Evolutionary conservation across 2,329 filamentous ascomycete genomes (phyloP).

Genomic region (Colletotrichum liaoningense): DNA sequence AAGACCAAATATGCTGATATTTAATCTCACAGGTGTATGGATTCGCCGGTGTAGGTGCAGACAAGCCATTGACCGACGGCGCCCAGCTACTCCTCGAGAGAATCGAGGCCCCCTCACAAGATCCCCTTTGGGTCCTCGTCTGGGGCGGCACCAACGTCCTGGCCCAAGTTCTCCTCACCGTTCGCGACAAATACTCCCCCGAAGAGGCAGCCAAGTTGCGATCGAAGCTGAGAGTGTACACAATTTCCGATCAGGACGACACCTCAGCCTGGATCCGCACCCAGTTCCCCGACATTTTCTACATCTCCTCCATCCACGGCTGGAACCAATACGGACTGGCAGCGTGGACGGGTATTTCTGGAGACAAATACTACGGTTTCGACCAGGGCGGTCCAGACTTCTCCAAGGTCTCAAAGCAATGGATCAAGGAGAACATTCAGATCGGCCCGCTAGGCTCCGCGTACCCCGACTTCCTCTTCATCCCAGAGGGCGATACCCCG

Average conservation of each 20-base stretch:
- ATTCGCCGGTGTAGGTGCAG: constrained; percentile 44
- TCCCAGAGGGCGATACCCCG: constrained; percentile 66
- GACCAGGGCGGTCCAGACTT: constrained; percentile 59
- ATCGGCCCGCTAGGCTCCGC: constrained; percentile 55
- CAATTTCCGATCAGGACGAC: constrained; percentile 71
- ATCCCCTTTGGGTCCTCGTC: constrained; percentile 62
- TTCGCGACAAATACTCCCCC: constrained; percentile 42
- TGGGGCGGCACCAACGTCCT: constrained; percentile 67
- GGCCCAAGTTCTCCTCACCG: constrained; percentile 59
- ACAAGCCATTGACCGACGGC: constrained; percentile 49
- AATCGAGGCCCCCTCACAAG: constrained; percentile 41
- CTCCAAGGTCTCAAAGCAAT: constrained; percentile 59
- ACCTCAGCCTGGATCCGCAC: constrained; percentile 66
- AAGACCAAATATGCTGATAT: neutral
- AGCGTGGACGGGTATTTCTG: constrained; percentile 66
- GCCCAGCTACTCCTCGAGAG: constrained; percentile 53
- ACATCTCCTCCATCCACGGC: constrained; percentile 65
- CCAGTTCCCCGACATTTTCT: constrained; percentile 65
- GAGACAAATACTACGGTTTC: constrained; percentile 48
- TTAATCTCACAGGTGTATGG: constrained; percentile 44
- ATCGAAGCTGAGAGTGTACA: constrained; percentile 60
- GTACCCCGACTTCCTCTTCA: constrained; percentile 61
- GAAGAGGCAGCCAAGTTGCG: constrained; percentile 49
- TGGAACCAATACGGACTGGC: constrained; percentile 67
- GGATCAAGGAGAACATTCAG: constrained; percentile 66